These are phyloP conservation scores for Theileria parva DNA, from an alignment of 169 alveolate genomes.

Conservation along the genomic window DNA sequence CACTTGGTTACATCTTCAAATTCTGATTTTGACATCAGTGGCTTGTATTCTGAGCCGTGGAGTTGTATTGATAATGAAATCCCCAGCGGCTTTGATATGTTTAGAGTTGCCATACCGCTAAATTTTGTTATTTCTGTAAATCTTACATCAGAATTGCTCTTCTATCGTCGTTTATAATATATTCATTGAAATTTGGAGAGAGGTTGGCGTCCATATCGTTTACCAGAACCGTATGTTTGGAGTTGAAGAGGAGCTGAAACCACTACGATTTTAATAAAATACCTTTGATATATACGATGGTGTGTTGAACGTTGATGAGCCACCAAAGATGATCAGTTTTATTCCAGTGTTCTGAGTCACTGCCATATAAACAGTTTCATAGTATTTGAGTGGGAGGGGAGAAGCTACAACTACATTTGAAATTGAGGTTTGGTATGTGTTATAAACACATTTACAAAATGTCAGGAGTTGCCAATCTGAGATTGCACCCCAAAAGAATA, in stretches of 20 bases:
- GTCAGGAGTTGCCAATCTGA: constrained; percentile 70
- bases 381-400: constrained; percentile 71
- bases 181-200: constrained; percentile 17
- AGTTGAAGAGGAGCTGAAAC: constrained; percentile 37
- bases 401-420: constrained; percentile 71
- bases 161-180: constrained; percentile 41
- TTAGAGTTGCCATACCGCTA: constrained; percentile 41
- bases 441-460: constrained; percentile 65
- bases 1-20: constrained; percentile 8
- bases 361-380: constrained; percentile 70
- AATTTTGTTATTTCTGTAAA: not conserved
- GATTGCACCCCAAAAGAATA: constrained; percentile 74
- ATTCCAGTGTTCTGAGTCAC: constrained; percentile 71
- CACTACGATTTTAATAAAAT: constrained; percentile 29
- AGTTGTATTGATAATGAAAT: constrained; percentile 50
- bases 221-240: constrained; percentile 61
- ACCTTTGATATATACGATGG: constrained; percentile 60
- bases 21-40: constrained; percentile 20
- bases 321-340: constrained; percentile 76
- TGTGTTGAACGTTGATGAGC: constrained; percentile 41
- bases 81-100: constrained; percentile 47
- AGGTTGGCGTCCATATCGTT: constrained; percentile 54
- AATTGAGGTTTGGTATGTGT: constrained; percentile 69
- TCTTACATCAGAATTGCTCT: constrained; percentile 40
- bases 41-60: constrained; percentile 58